phyloP scores from a whole-genome alignment of 345 rosid species.

The Eucalyptus sp. region DNA sequence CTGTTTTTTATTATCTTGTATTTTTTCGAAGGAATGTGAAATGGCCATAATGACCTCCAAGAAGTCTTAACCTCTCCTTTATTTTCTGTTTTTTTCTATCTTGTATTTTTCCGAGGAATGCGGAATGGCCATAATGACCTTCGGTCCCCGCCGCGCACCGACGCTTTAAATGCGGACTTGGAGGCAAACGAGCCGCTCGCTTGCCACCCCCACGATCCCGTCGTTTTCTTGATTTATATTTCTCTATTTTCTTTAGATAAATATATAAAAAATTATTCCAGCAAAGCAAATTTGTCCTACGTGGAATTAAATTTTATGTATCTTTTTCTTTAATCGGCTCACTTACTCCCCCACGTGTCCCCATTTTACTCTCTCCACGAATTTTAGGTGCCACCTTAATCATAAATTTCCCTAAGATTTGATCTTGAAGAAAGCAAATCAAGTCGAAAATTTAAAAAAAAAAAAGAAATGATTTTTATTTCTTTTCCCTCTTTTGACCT shows the following conservation, averaged over 20 bases:
- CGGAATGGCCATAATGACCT: neutral
- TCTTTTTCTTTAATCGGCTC: neutral
- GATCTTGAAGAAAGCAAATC: neutral
- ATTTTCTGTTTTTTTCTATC: neutral
- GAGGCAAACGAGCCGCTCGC: neutral
- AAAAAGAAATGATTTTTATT: neutral
- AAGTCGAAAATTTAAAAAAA: neutral
- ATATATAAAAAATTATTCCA: neutral
- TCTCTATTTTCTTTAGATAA: neutral
- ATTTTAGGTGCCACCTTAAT: neutral
- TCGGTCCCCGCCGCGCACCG: neutral
- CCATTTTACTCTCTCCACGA: too few species aligned
- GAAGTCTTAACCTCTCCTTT: neutral
- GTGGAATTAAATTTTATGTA: neutral
- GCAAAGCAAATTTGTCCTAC: neutral
- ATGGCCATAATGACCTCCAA: neutral
- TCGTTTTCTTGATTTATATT: neutral
- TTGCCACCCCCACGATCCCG: neutral
- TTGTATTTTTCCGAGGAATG: neutral
- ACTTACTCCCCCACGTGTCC: neutral
- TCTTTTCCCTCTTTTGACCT: neutral
- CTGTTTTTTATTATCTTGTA: neutral
- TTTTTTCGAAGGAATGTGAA: neutral
- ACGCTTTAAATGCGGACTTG: neutral
- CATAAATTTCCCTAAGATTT: neutral